Conservation (phyloP, 2,329 filamentous ascomycete genomes). For the Monilinia polystroma region DNA sequence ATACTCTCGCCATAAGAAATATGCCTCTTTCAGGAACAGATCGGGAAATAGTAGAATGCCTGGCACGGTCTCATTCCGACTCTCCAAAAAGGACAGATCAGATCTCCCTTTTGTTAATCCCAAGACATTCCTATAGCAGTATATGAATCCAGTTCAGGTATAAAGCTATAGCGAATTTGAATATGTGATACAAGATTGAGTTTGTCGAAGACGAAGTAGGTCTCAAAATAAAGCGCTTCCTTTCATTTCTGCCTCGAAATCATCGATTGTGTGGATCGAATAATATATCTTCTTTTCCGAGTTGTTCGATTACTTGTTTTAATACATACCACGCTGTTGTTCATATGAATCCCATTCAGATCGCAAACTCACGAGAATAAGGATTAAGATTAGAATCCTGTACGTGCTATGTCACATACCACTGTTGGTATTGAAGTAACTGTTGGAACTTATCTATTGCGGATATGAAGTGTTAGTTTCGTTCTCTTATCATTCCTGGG, state of each 20-base stretch:
- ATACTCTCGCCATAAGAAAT: too few species aligned
- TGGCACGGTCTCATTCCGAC: neutral
- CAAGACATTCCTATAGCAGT: neutral
- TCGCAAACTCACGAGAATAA: neutral
- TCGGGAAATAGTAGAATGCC: too few species aligned
- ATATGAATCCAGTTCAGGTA: neutral
- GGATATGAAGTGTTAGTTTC: neutral
- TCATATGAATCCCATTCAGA: neutral
- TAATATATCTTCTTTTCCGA: neutral
- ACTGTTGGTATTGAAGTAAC: neutral
- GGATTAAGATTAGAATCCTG: neutral
- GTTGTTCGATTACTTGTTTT: neutral
- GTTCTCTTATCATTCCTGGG: conserved; percentile 1
- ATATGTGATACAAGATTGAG: neutral
- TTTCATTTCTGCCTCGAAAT: conserved; percentile 1
- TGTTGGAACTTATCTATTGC: neutral
- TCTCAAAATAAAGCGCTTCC: conserved; percentile 7
- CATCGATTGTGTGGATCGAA: neutral
- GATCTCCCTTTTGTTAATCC: neutral
- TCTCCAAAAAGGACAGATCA: neutral
- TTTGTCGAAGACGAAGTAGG: neutral
- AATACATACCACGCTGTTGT: neutral
- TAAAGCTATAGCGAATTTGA: neutral
- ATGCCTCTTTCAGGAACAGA: neutral
- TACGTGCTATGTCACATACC: neutral